Conservation (phyloP, 208 protist genomes). For the Acanthamoeba lenticulata region DNA sequence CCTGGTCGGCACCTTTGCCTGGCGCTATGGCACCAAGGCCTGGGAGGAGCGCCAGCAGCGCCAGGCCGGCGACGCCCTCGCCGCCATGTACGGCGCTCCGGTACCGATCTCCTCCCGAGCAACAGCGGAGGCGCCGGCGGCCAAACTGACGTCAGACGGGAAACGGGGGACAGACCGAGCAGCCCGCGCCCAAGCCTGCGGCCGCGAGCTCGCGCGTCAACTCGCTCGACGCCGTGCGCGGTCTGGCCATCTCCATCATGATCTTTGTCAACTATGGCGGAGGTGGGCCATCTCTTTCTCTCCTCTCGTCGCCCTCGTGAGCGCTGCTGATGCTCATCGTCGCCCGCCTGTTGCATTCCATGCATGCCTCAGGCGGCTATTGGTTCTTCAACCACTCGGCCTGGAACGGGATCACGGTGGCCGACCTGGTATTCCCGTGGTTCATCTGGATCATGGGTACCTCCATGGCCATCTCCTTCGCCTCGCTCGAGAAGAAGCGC, state of each 20-base stretch:
- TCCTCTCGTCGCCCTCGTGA: neutral
- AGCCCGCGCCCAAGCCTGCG: neutral
- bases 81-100: neutral
- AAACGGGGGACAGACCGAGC: neutral
- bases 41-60: neutral
- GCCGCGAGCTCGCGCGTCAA: neutral
- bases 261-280: slow-evolving; percentile 83
- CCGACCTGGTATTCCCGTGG: slow-evolving; percentile 83
- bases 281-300: neutral
- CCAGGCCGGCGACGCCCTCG: neutral
- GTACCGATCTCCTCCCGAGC: neutral
- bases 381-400: slow-evolving; percentile 80
- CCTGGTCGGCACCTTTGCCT: neutral
- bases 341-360: too few relatives aligned
- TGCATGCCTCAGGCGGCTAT: slow-evolving; percentile 70
- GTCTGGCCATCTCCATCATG: slow-evolving; percentile 77
- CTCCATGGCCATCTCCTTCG: slow-evolving; percentile 76
- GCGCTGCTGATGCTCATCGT: neutral
- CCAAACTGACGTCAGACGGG: too few relatives aligned
- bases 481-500: slow-evolving; percentile 44
- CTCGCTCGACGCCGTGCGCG: slow-evolving; percentile 77
- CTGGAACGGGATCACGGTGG: slow-evolving; percentile 81
- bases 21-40: neutral
- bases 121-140: too few relatives aligned
- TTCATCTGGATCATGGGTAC: slow-evolving; percentile 80